Base-by-base conservation (phyloP, 2,329 filamentous ascomycete species). In the Talaromyces sp. region DNA sequence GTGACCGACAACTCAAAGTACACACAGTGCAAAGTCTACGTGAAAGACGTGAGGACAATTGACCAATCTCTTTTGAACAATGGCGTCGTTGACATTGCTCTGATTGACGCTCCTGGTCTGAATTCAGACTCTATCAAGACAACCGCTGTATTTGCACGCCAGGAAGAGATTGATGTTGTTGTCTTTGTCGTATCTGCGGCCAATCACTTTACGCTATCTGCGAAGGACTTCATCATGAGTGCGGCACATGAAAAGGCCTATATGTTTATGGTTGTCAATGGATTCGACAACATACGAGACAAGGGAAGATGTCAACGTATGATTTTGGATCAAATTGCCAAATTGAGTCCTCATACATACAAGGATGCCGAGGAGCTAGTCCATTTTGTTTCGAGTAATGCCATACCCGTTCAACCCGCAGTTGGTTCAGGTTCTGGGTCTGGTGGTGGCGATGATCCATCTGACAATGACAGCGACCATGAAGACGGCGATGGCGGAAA, bases 251-350 rank as follows among this genome's bases (percentile, higher is more conserved):
- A 99, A 74, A 99, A 99, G 79, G 94, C 95, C 0, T 99, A 99
- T 75, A 93, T 99, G 68, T 99, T 99, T 77, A 96, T 99, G 77
- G 95, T 99, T 14, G 95, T 99, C 70, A 99, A 99, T 75, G 93
- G 94, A 19, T 99, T 93, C 72, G 95, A 99, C 78, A 90, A 90
- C 67, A 98, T 99, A 72, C 86, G 90, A 68, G 93, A 98, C 77
- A 95, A 97, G 81, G 85, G 92, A 66, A 85, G 94, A 66, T 98
- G 94, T 76, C 87, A 97, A 76, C 92, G 95, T 74, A 91, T 92
- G 87, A 95, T 99, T 59, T 77, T 99, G 66, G 93, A 97, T 71
- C 94, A 98, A 77, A 89, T 99, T 16, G 83, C 86, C 58, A 87
- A 88, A 31, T 83, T 99, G n/a, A 98, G 94, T 73, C 95, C 94